Evolutionary conservation across 1,284 basidiomycete genomes (phyloP).

Genomic region (Agaricales sp.): DNA sequence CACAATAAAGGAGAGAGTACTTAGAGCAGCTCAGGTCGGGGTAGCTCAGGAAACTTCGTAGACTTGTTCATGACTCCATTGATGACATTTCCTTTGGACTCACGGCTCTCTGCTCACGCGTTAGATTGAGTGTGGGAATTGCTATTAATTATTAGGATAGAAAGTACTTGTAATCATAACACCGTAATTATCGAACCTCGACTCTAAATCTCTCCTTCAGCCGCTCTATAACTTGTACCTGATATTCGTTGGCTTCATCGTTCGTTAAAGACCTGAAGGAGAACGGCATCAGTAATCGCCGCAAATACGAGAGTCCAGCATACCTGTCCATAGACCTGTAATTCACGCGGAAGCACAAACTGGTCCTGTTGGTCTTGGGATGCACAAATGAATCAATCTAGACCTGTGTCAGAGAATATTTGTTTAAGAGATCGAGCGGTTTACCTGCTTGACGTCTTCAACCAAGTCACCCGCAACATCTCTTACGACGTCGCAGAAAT

Average conservation of each 20-base stretch:
- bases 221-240: conserved; percentile 43
- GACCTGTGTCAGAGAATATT: neutral
- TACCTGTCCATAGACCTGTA: conserved; percentile 97
- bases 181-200: conserved; percentile 57
- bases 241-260: conserved; percentile 80
- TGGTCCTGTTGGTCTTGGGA: conserved; percentile 76
- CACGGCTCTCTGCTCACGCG: neutral
- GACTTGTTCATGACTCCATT: conserved; percentile 13
- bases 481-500: conserved; percentile 59
- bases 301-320: conserved; percentile 7
- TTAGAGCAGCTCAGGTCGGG: conserved; percentile 95
- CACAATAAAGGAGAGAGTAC: conserved; percentile 84
- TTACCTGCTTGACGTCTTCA: conserved; percentile 43
- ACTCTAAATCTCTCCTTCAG: conserved; percentile 57
- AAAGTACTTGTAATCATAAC: neutral
- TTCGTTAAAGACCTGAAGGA: conserved; percentile 71
- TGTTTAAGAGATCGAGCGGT: conserved; percentile 12
- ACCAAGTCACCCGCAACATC: conserved; percentile 2
- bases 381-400: conserved; percentile 92
- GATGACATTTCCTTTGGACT: neutral
- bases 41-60: conserved; percentile 71
- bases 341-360: conserved; percentile 86
- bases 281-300: conserved; percentile 5
- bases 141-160: conserved; percentile 16
- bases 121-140: neutral